A percentile compares a stretch with the other conserved stretches of the same genome.
phyloP scores from a whole-genome alignment of 1,139 yeast species.

The Blastobotrys capitulatus region DNA sequence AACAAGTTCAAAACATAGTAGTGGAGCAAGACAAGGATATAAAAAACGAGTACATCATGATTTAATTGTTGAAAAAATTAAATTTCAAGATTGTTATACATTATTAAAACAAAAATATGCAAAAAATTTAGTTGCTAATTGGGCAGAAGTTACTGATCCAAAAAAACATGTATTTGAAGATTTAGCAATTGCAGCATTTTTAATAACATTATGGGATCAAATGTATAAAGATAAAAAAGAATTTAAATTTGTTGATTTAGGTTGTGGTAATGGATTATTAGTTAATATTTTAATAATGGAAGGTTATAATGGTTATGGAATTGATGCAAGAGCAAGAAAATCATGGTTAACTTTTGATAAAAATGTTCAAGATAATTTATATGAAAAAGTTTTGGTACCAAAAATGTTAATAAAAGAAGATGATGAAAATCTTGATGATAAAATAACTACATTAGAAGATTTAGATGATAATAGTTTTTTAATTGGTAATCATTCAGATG shows the following conservation, averaged over 20 bases:
- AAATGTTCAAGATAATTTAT: conserved; percentile 49
- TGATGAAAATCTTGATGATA: conserved; percentile 41
- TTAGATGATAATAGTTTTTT: conserved; percentile 58
- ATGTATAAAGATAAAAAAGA: conserved; percentile 44
- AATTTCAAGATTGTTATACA: conserved; percentile 79
- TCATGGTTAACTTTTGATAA: conserved; percentile 77
- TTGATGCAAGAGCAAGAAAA: conserved; percentile 85
- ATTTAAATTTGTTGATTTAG: conserved; percentile 79
- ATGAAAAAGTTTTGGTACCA: conserved; percentile 80
- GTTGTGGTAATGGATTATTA: conserved; percentile 92
- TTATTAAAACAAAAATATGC: conserved; percentile 79
- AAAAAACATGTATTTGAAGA: conserved; percentile 96
- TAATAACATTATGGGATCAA: conserved; percentile 79
- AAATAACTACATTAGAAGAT: conserved; percentile 47
- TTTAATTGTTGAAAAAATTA: conserved; percentile 71
- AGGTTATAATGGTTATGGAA: conserved; percentile 78
- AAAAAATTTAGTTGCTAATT: conserved; percentile 63
- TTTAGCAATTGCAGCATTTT: conserved; percentile 89
- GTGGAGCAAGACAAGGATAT: conserved; percentile 78
- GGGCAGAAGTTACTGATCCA: conserved; percentile 95
- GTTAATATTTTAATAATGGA: conserved; percentile 72
- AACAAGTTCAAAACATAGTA: conserved; percentile 78
- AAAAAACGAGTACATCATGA: conserved; percentile 88
- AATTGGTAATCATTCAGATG: conserved; percentile 95
- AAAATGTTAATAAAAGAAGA: conserved; percentile 58